A percentile compares a stretch with the other conserved stretches of the same genome.
Evolutionary conservation across 2,329 filamentous ascomycete species (phyloP).

Genomic region (Fusarium concolor): DNA sequence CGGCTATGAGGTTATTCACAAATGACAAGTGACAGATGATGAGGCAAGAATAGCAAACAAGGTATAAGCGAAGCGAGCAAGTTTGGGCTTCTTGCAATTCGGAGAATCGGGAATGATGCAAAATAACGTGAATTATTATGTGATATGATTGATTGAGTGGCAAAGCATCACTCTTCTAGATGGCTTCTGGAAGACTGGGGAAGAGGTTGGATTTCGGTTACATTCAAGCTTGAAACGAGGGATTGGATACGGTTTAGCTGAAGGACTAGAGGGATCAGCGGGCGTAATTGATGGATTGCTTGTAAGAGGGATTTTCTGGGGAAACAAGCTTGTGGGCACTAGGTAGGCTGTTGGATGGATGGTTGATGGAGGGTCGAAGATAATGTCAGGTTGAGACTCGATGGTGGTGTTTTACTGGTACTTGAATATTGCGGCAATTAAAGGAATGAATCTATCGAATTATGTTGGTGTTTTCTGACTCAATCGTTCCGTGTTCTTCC

Average conservation of each 20-base stretch:
- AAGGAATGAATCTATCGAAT: background rate
- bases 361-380: background rate
- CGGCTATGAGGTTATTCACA: background rate
- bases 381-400: background rate
- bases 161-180: slow-evolving; percentile 17
- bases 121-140: slow-evolving; percentile 1
- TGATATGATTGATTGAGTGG: background rate
- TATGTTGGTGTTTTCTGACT: background rate
- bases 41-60: background rate
- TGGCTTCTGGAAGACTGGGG: slow-evolving; percentile 17
- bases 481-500: background rate
- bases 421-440: background rate
- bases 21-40: slow-evolving; percentile 7
- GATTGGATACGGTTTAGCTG: background rate
- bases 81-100: background rate
- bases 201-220: slow-evolving; percentile 1
- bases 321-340: slow-evolving; percentile 31
- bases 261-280: slow-evolving; percentile 8
- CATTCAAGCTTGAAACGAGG: slow-evolving; percentile 19
- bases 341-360: slow-evolving; percentile 11
- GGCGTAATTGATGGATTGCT: slow-evolving; percentile 12
- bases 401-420: background rate
- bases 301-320: slow-evolving; percentile 28
- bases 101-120: slow-evolving; percentile 5
- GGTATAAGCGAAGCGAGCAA: background rate